These are phyloP conservation scores for Amanita thiersii DNA, from an alignment of 768 basidiomycete species.

Conservation along the genomic window DNA sequence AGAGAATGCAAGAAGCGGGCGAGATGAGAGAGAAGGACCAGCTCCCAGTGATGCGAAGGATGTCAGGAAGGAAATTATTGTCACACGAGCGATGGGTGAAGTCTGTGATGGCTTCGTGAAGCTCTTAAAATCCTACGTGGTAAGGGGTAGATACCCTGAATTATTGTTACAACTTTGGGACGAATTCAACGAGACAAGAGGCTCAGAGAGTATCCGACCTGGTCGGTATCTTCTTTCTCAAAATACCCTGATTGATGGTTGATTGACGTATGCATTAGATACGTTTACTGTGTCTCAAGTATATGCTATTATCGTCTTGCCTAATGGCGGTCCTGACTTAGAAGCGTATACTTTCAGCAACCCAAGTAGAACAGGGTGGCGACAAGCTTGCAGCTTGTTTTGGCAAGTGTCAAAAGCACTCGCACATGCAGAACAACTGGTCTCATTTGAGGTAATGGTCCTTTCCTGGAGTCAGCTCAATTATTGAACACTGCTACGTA, in stretches of 20 bases:
- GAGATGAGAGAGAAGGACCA: constrained; percentile 45
- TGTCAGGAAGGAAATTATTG: constrained; percentile 73
- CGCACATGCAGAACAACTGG: constrained; percentile 69
- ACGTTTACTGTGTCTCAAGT: constrained; percentile 67
- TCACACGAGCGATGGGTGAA: constrained; percentile 70
- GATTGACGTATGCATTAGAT: constrained; percentile 34
- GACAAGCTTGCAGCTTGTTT: constrained; percentile 81
- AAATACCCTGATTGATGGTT: constrained; percentile 4
- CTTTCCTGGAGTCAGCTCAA: neutral
- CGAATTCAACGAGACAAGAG: constrained; percentile 63
- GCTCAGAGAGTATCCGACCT: constrained; percentile 80
- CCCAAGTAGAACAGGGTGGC: constrained; percentile 60
- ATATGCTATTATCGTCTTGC: constrained; percentile 86
- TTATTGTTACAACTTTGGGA: constrained; percentile 83
- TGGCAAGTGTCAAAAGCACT: constrained; percentile 84
- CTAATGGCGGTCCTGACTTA: constrained; percentile 86
- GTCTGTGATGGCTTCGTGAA: constrained; percentile 73
- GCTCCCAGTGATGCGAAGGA: constrained; percentile 67
- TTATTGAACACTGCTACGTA: constrained; percentile 21
- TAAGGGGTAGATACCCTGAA: constrained; percentile 79
- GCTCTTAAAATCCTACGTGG: constrained; percentile 78
- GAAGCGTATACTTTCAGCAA: constrained; percentile 72
- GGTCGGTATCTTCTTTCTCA: constrained; percentile 32
- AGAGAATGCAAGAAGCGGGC: constrained; percentile 7
- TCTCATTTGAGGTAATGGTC: constrained; percentile 75